phyloP scores from a whole-genome alignment of 1,139 yeast genomes.

The Arxiozyma slooffiae region DNA sequence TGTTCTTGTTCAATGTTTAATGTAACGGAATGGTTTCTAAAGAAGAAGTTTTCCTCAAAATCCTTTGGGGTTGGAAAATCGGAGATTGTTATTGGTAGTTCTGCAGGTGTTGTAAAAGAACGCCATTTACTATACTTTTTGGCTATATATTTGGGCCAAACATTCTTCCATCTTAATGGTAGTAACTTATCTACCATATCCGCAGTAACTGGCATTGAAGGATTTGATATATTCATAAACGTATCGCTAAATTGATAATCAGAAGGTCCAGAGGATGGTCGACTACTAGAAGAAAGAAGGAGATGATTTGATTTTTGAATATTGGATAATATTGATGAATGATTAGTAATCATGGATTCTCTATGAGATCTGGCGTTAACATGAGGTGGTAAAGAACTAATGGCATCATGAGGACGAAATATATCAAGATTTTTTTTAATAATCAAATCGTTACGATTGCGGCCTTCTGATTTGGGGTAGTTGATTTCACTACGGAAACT shows the following conservation, averaged over 20 bases:
- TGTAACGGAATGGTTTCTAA: constrained; percentile 36
- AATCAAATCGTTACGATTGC: background rate
- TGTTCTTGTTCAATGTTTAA: constrained; percentile 32
- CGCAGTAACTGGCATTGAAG: constrained; percentile 49
- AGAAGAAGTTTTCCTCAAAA: constrained; percentile 51
- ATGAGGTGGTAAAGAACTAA: background rate
- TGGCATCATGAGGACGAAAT: background rate
- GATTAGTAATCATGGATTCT: constrained; percentile 5
- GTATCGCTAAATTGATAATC: constrained; percentile 25
- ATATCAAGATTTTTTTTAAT: constrained; percentile 5
- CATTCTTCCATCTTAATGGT: constrained; percentile 79
- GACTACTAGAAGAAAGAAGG: background rate
- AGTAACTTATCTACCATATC: constrained; percentile 38
- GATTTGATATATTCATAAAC: constrained; percentile 64
- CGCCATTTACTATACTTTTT: constrained; percentile 77
- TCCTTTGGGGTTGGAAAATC: constrained; percentile 64
- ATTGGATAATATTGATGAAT: constrained; percentile 6
- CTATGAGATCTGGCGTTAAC: constrained; percentile 4
- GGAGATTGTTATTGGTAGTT: constrained; percentile 71
- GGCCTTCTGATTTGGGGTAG: background rate
- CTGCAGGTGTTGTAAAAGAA: constrained; percentile 86
- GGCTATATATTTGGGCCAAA: constrained; percentile 61
- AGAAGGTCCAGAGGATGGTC: background rate
- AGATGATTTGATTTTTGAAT: background rate
- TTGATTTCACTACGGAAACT: background rate